Percentiles rank a stretch among this genome's conserved stretches.
These are phyloP conservation scores for Hypoxylon sp. DNA, from an alignment of 2,329 filamentous ascomycete genomes.

Conservation along the genomic window DNA sequence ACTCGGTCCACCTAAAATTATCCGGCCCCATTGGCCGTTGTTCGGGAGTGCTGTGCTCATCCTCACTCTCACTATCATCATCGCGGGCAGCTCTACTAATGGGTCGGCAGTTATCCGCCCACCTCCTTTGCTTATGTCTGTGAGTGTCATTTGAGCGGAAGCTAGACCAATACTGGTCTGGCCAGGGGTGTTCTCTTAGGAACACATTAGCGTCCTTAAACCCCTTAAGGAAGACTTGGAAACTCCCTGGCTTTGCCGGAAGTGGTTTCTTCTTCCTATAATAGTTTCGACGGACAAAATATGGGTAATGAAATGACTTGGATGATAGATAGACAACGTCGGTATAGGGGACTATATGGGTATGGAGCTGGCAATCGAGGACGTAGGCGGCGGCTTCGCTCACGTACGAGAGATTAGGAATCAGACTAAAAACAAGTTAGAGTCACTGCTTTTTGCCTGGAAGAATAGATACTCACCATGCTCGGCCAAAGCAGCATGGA, in stretches of 20 bases:
- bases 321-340: conserved; percentile 95
- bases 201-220: conserved; percentile 98
- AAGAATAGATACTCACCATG: conserved; percentile 70
- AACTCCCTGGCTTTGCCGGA: conserved; percentile 92
- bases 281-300: conserved; percentile 92
- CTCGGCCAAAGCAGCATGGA: conserved; percentile 95
- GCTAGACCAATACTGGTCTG: conserved; percentile 83
- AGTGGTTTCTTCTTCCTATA: conserved; percentile 89
- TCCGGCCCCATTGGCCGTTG: conserved; percentile 61
- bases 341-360: conserved; percentile 94
- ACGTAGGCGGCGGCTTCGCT: conserved; percentile 98
- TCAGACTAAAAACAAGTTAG: conserved; percentile 69
- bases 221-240: conserved; percentile 96
- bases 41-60: conserved; percentile 58
- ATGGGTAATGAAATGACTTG: conserved; percentile 98
- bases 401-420: conserved; percentile 97
- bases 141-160: conserved; percentile 78
- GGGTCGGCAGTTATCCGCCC: conserved; percentile 87
- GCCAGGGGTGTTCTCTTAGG: conserved; percentile 95
- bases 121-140: conserved; percentile 77
- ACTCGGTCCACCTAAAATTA: conserved; percentile 88
- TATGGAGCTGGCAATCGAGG: conserved; percentile 89
- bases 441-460: neutral
- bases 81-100: conserved; percentile 57
- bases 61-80: conserved; percentile 65